Evolutionary conservation across 345 rosid genomes (phyloP).

Genomic region (Eucalyptus polybractea): DNA sequence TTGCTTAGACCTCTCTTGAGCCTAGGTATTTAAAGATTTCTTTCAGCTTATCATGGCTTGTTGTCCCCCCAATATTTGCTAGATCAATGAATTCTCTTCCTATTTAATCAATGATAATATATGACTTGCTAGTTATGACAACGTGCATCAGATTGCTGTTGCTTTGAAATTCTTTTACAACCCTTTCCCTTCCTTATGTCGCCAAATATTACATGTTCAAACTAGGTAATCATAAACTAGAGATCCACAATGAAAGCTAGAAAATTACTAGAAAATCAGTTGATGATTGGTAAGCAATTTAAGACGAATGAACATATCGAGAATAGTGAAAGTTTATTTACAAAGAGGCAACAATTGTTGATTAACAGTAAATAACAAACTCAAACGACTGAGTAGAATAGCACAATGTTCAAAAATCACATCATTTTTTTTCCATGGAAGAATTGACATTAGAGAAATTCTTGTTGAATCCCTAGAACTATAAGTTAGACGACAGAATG

Average conservation of each 20-base stretch:
- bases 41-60: neutral
- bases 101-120: neutral
- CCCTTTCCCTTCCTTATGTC: neutral
- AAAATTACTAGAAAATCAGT: neutral
- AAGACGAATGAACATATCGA: neutral
- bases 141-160: neutral
- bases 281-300: neutral
- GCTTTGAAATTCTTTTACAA: neutral
- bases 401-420: neutral
- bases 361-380: rapidly evolving
- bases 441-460: neutral
- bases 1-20: neutral
- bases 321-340: neutral
- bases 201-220: neutral
- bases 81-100: neutral
- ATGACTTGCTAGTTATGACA: neutral
- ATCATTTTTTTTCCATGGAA: neutral
- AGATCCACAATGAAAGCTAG: neutral
- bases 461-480: neutral
- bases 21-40: neutral
- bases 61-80: neutral
- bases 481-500: rapidly evolving
- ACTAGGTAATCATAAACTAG: rapidly evolving
- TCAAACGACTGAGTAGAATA: rapidly evolving
- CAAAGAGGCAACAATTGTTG: neutral